Evolutionary conservation across 345 rosid species (phyloP).

Genomic region (Salix brachista): DNA sequence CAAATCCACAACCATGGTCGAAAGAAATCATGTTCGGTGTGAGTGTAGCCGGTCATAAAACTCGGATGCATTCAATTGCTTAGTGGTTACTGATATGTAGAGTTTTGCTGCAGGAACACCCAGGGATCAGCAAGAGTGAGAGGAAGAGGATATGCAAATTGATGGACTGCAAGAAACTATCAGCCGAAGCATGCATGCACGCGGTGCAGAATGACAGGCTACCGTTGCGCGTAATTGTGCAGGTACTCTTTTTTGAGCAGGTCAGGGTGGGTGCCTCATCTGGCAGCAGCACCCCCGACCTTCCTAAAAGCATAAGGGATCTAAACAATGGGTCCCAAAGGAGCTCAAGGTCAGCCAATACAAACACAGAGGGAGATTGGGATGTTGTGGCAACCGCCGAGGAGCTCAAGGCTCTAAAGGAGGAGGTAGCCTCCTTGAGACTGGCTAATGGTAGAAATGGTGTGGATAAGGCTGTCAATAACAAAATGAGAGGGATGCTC

Average conservation of each 20-base stretch:
- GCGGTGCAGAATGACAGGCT: constrained; percentile 85
- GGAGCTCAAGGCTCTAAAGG: constrained; percentile 65
- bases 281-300: constrained; percentile 80
- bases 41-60: neutral
- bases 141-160: constrained; percentile 77
- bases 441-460: constrained; percentile 32
- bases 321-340: constrained; percentile 49
- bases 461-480: constrained; percentile 38
- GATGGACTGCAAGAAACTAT: constrained; percentile 87
- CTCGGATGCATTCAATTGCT: neutral
- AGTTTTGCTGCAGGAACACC: constrained; percentile 54
- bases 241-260: constrained; percentile 80
- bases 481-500: constrained; percentile 65
- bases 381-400: constrained; percentile 65
- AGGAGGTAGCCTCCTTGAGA: constrained; percentile 58
- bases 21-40: neutral
- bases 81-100: neutral
- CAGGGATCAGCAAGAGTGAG: constrained; percentile 65
- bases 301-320: constrained; percentile 51
- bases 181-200: constrained; percentile 78
- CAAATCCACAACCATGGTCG: neutral
- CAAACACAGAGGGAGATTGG: constrained; percentile 80
- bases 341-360: constrained; percentile 66
- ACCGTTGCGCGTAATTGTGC: constrained; percentile 72
- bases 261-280: constrained; percentile 66